Base-by-base conservation (phyloP, 805 yeast species). In the Tetrapisispora taiwanensis region DNA sequence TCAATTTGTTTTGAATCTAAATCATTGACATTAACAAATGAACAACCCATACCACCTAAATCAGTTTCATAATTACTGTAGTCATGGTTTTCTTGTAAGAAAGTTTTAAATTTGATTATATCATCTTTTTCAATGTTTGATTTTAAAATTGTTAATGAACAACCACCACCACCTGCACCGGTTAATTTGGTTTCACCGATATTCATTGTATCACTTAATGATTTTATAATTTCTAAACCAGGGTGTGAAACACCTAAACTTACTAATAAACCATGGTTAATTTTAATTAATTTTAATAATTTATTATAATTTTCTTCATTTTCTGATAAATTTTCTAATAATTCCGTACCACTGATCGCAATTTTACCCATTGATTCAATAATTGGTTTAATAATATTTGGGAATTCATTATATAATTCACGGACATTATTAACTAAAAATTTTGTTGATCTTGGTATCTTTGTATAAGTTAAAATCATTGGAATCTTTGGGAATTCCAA, bases 161-260 rank as follows among this genome's bases (percentile, higher is more conserved):
- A 92, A 2, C 98, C 98, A 41, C 98, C 98, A 18, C 98, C 98
- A 30, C 98, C 98, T 0, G 98, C 98, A 35, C 98, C 98, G 0
- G 98, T 92, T 44, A 92, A 73, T 62, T 92, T 92, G 0, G 98
- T 90, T 46, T 83, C 79, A 7, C 98, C 98, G 15, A 92, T 62
- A 4, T 68, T 59, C 45, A 76, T 54, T 41, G 71, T 72, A 56
- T 84, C 89, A 20, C 86, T 74, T n/a, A 77, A 67, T 18, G 75
- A 65, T 55, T 79, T 81, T 26, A 90, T 77, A 41, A 71, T 69
- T 59, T 92, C 98, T 46, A 92, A 69, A n/a, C 82, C 72, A 8
- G 97, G 95, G 62, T 92, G 98, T 20, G 94, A 81, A 9, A 92
- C 98, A 3, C 96, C 95, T 14, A 92, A 62, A 0, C 96, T 73